Conservation (phyloP, 2,329 filamentous ascomycete species). For the Pseudogymnoascus sp. region DNA sequence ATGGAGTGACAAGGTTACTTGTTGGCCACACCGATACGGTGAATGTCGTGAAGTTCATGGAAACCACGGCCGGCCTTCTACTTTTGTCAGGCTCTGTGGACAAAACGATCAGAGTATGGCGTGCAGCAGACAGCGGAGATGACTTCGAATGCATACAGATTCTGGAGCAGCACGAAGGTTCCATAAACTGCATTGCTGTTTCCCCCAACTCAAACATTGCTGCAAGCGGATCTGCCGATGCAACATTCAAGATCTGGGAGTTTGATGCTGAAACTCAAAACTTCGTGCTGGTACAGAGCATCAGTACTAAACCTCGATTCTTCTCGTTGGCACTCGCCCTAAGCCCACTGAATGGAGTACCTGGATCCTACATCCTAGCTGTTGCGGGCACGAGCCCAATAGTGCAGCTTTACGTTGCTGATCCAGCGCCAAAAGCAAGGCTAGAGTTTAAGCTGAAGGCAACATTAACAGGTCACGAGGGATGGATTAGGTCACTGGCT, state of each 20-base stretch:
- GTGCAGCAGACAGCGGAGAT: conserved; percentile 30
- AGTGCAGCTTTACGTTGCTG: conserved; percentile 72
- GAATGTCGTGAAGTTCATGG: conserved; percentile 76
- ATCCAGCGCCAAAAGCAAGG: conserved; percentile 32
- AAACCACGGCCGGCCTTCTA: conserved; percentile 43
- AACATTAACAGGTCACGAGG: conserved; percentile 82
- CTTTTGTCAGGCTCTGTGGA: conserved; percentile 80
- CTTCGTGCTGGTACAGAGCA: conserved; percentile 57
- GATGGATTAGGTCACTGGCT: conserved; percentile 83
- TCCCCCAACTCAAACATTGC: conserved; percentile 39
- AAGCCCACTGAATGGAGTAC: conserved; percentile 45
- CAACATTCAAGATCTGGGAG: conserved; percentile 64
- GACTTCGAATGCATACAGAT: conserved; percentile 42
- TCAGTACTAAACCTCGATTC: conserved; percentile 68
- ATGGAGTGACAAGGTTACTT: conserved; percentile 61
- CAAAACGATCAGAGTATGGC: conserved; percentile 71
- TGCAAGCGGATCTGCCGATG: conserved; percentile 76
- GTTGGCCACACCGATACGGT: conserved; percentile 73
- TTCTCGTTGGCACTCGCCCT: conserved; percentile 76
- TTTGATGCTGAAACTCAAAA: conserved; percentile 39
- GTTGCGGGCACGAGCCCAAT: conserved; percentile 76
- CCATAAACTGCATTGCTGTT: conserved; percentile 63
- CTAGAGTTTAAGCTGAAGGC: conserved; percentile 63
- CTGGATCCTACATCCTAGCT: conserved; percentile 60
- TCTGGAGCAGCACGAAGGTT: conserved; percentile 60